Percentiles rank a stretch among this genome's conserved stretches.
Evolutionary conservation across 1,139 yeast genomes (phyloP).

Genomic region (Ogataea hybrid): DNA sequence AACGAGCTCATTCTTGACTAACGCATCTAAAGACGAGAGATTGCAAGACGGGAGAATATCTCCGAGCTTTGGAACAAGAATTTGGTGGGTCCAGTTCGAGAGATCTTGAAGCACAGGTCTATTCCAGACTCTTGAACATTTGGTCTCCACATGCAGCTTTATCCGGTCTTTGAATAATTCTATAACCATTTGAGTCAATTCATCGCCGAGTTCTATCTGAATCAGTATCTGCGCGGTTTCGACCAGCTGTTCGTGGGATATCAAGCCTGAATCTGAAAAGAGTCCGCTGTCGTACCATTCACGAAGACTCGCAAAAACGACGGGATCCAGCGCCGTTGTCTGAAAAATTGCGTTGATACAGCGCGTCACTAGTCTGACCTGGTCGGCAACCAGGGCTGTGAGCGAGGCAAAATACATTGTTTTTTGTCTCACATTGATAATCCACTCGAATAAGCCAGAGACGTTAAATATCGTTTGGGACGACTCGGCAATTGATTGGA

Average conservation of each 20-base stretch:
- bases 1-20: slow-evolving; percentile 46
- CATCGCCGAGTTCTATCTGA: slow-evolving; percentile 31
- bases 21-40: slow-evolving; percentile 27
- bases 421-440: slow-evolving; percentile 11
- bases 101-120: slow-evolving; percentile 39
- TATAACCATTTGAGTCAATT: slow-evolving; percentile 40
- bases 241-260: slow-evolving; percentile 9
- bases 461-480: neutral
- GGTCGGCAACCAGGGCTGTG: slow-evolving; percentile 10
- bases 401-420: slow-evolving; percentile 13
- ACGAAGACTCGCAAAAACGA: slow-evolving; percentile 10
- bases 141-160: slow-evolving; percentile 34
- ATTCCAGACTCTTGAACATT: slow-evolving; percentile 43
- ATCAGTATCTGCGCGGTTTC: slow-evolving; percentile 18
- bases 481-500: slow-evolving; percentile 1
- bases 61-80: slow-evolving; percentile 38
- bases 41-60: slow-evolving; percentile 28
- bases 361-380: slow-evolving; percentile 17
- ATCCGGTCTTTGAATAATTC: slow-evolving; percentile 43
- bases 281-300: slow-evolving; percentile 16
- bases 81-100: slow-evolving; percentile 39
- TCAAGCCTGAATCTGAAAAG: slow-evolving; percentile 8
- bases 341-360: slow-evolving; percentile 24
- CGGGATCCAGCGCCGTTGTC: slow-evolving; percentile 7
- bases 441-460: slow-evolving; percentile 15